These are phyloP conservation scores for Plasmopara halstedii DNA, from an alignment of 352 stramenopile genomes.

Conservation along the genomic window DNA sequence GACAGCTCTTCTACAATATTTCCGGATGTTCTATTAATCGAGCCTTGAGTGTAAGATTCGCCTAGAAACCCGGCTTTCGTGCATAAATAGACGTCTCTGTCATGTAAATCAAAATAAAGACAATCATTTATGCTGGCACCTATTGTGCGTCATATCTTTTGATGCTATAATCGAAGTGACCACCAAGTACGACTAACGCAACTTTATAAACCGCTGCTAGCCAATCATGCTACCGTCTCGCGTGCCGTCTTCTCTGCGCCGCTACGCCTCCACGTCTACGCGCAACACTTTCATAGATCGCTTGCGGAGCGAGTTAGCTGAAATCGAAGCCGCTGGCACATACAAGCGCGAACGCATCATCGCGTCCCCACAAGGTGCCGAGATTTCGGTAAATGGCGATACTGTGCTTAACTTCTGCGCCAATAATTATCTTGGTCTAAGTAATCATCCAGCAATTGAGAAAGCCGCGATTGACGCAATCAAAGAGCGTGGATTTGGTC, in stretches of 20 bases:
- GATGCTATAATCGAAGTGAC: too few relatives aligned
- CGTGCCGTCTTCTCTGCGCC: slow-evolving; percentile 7
- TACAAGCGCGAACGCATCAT: slow-evolving; percentile 90
- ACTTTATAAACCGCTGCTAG: too few relatives aligned
- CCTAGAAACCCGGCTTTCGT: too few relatives aligned
- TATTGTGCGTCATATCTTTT: too few relatives aligned
- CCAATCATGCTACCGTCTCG: slow-evolving; percentile 13
- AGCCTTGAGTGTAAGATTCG: too few relatives aligned
- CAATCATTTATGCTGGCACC: too few relatives aligned
- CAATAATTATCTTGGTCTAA: slow-evolving; percentile 93
- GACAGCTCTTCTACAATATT: too few relatives aligned
- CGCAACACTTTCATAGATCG: slow-evolving; percentile 72
- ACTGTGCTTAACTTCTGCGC: slow-evolving; percentile 91
- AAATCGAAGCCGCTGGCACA: slow-evolving; percentile 70
- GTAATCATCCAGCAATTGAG: slow-evolving; percentile 83
- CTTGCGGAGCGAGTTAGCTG: slow-evolving; percentile 56
- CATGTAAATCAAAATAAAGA: too few relatives aligned
- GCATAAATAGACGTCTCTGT: too few relatives aligned
- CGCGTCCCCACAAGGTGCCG: slow-evolving; percentile 70
- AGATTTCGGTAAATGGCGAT: slow-evolving; percentile 65
- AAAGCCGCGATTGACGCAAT: slow-evolving; percentile 77
- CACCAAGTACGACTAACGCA: too few relatives aligned
- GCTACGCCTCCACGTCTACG: slow-evolving; percentile 23
- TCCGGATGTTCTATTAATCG: too few relatives aligned
- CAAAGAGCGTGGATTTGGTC: slow-evolving; percentile 83